These are phyloP conservation scores for Paxillus rubicundulus DNA, from an alignment of 768 basidiomycete species.

Conservation along the genomic window DNA sequence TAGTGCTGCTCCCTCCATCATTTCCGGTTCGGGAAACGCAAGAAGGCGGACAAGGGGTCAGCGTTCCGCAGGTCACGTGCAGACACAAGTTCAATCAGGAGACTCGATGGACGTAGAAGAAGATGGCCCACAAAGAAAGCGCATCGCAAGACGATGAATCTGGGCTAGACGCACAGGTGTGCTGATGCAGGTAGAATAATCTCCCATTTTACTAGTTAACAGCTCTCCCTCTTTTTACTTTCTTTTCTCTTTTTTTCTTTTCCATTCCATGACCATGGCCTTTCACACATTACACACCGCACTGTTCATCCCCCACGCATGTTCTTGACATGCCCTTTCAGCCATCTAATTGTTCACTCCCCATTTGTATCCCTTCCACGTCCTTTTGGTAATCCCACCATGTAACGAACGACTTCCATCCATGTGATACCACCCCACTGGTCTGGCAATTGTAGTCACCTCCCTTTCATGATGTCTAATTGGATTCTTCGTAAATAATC, in stretches of 20 bases:
- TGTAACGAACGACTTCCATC: slow-evolving; percentile 11
- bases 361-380: slow-evolving; percentile 13
- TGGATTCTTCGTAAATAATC: neutral
- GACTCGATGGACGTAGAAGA: slow-evolving; percentile 78
- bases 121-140: slow-evolving; percentile 71
- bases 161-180: neutral
- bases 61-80: slow-evolving; percentile 37
- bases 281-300: slow-evolving; percentile 15
- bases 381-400: slow-evolving; percentile 8
- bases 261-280: slow-evolving; percentile 3
- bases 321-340: neutral
- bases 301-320: slow-evolving; percentile 8
- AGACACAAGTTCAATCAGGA: slow-evolving; percentile 38
- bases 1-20: slow-evolving; percentile 19
- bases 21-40: slow-evolving; percentile 30
- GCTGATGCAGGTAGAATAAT: slow-evolving; percentile 9
- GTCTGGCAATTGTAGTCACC: neutral
- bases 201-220: slow-evolving; percentile 4
- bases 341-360: neutral
- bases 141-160: slow-evolving; percentile 59
- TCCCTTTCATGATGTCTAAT: neutral
- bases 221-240: neutral
- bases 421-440: slow-evolving; percentile 1
- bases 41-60: slow-evolving; percentile 58
- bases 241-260: slow-evolving; percentile 3